A percentile compares a stretch with the other conserved stretches of the same genome.
Evolutionary conservation across 164 flowering plant genomes (phyloP).

Genomic region (Taxillus chinensis): DNA sequence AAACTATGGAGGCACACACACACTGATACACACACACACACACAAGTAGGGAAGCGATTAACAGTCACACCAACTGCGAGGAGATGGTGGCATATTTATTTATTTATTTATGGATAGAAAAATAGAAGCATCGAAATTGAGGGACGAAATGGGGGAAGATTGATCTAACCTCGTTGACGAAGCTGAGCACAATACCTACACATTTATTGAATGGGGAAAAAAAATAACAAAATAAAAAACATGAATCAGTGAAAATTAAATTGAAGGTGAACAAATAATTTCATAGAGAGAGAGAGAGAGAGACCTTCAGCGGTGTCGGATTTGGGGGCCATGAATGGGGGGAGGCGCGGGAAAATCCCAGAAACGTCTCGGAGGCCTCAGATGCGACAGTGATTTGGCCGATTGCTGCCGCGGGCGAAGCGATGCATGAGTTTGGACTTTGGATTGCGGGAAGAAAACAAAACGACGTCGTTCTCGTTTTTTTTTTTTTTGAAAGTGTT

Average conservation of each 20-base stretch:
- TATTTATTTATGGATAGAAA: neutral
- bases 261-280: neutral
- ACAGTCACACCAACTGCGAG: neutral
- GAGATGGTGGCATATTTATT: neutral
- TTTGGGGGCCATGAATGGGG: conserved; percentile 59
- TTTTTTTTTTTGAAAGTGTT: no score
- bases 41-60: neutral
- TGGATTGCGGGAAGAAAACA: no score
- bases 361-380: no score
- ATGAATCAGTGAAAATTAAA: neutral
- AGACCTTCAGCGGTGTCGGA: conserved; percentile 57
- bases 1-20: neutral
- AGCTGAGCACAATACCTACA: conserved; percentile 78
- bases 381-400: no score
- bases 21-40: neutral
- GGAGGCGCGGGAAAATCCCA: conserved; percentile 6
- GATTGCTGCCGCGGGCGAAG: no score
- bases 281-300: conserved; percentile 3
- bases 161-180: conserved; percentile 66
- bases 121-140: neutral
- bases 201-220: conserved; percentile 7
- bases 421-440: no score
- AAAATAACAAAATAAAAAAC: neutral
- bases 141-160: no score
- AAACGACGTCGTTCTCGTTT: no score